phyloP scores from a whole-genome alignment of 2,329 filamentous ascomycete genomes.

The Xylaria sp. region DNA sequence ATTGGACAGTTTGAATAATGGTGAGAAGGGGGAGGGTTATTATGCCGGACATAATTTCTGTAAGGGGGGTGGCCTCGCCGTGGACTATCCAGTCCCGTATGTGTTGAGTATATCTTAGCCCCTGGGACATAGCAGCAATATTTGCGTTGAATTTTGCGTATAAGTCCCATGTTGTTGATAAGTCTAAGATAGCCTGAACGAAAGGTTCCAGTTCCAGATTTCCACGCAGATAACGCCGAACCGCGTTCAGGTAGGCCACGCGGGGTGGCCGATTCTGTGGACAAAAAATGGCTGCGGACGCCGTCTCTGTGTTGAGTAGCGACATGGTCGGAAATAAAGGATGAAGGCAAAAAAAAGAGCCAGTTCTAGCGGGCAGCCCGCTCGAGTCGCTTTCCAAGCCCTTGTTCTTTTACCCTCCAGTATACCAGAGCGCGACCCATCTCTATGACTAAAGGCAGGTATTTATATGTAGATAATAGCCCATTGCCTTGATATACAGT shows the following conservation, averaged over 20 bases:
- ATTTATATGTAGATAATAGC: too few species aligned
- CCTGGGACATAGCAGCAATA: conserved; percentile 2
- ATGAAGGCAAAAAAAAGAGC: too few species aligned
- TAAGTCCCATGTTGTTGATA: conserved; percentile 1
- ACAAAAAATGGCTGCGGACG: conserved; percentile 2
- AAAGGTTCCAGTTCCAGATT: conserved; percentile 3
- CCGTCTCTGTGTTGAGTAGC: too few species aligned
- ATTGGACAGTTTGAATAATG: conserved; percentile 9
- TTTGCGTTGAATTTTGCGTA: conserved; percentile 2
- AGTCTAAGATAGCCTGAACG: conserved; percentile 3
- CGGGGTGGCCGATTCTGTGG: conserved; percentile 6
- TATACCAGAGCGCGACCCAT: too few species aligned
- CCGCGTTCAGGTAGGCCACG: background rate
- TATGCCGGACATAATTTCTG: conserved; percentile 6
- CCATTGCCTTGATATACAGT: too few species aligned
- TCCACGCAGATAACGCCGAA: conserved; percentile 2
- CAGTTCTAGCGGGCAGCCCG: too few species aligned
- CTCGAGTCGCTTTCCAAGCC: too few species aligned
- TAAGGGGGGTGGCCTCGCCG: background rate
- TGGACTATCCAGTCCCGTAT: conserved; percentile 6
- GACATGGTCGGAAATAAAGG: too few species aligned
- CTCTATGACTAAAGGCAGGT: too few species aligned
- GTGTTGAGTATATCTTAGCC: conserved; percentile 1
- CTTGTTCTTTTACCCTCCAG: too few species aligned
- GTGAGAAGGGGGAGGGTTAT: conserved; percentile 6